These are phyloP conservation scores for Rhododendron kiyosumense DNA, from an alignment of 148 eudicot species.

Conservation along the genomic window DNA sequence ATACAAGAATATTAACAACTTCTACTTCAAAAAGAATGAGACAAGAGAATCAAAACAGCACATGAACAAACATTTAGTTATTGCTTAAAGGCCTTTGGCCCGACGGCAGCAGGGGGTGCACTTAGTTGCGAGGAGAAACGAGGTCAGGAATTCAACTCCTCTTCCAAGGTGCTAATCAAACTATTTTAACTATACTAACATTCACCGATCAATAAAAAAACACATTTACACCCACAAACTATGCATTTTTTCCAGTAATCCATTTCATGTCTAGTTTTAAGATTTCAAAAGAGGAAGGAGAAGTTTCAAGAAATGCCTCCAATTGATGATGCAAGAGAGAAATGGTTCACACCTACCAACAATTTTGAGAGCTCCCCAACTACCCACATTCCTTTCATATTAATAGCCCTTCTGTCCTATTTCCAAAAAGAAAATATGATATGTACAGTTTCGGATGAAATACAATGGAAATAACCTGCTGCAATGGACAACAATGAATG, in stretches of 20 bases:
- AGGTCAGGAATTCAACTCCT: background rate
- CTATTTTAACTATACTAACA: too few relatives aligned
- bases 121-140: background rate
- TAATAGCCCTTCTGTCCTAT: background rate
- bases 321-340: background rate
- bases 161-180: background rate
- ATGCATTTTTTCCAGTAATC: background rate
- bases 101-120: background rate
- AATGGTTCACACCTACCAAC: background rate
- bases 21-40: background rate
- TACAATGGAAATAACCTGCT: constrained; percentile 23
- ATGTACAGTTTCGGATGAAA: background rate
- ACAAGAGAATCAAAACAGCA: background rate
- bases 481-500: constrained; percentile 27
- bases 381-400: background rate
- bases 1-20: background rate
- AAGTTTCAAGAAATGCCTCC: background rate
- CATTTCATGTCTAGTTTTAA: background rate
- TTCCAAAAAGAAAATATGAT: background rate
- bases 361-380: background rate
- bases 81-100: background rate
- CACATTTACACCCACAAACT: background rate
- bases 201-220: background rate
- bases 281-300: background rate
- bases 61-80: background rate